Conservation (phyloP, 768 basidiomycete genomes). For the Crucibulum laeve region DNA sequence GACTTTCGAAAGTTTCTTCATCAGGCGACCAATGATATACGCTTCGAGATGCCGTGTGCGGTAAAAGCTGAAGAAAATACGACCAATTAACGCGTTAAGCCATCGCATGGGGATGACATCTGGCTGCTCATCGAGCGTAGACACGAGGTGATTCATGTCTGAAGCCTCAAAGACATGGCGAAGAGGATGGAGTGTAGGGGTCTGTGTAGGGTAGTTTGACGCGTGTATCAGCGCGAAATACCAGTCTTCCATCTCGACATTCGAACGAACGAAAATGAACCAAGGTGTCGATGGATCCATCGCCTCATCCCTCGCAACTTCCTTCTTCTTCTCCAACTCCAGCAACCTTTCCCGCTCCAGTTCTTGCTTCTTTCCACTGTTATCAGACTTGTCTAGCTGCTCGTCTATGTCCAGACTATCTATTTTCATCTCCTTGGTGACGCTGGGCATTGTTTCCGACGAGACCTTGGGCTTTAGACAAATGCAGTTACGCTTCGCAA, state of each 20-base stretch:
- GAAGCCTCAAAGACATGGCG: constrained; percentile 61
- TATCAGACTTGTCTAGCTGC: constrained; percentile 20
- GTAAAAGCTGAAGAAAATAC: constrained; percentile 90
- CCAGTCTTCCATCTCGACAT: constrained; percentile 97
- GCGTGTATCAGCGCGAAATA: constrained; percentile 79
- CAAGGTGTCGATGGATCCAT: constrained; percentile 61
- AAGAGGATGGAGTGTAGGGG: constrained; percentile 57
- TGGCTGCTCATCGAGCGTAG: constrained; percentile 86
- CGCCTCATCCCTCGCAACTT: constrained; percentile 47
- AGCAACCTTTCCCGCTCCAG: constrained; percentile 29
- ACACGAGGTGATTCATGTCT: constrained; percentile 82
- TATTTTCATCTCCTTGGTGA: constrained; percentile 49
- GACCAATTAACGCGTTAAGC: constrained; percentile 92
- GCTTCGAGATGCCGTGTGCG: constrained; percentile 78
- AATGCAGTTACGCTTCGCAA: constrained; percentile 86
- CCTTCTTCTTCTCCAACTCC: constrained; percentile 37
- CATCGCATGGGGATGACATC: constrained; percentile 97
- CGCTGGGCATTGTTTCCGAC: constrained; percentile 37
- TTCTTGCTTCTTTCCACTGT: constrained; percentile 25
- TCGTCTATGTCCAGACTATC: constrained; percentile 27
- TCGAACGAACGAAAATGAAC: constrained; percentile 91
- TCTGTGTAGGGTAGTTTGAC: constrained; percentile 57
- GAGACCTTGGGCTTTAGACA: constrained; percentile 56
- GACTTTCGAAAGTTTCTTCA: constrained; percentile 92
- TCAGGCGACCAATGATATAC: constrained; percentile 81